Conservation (phyloP, 345 rosid species). For the Laguncularia racemosa region DNA sequence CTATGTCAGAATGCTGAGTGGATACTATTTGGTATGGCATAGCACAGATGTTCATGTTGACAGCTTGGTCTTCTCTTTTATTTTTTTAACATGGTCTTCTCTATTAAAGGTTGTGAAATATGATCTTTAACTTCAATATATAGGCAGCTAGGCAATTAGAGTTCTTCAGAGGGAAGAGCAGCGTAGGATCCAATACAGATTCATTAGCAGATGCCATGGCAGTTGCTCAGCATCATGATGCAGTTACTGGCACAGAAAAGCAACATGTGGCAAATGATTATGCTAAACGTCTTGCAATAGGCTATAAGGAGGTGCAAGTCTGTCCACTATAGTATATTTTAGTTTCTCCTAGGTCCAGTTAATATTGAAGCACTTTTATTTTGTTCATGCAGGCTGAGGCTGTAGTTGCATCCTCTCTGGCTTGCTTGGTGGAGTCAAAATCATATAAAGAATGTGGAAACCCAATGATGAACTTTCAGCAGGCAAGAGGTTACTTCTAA, state of each 20-base stretch:
- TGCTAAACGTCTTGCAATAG: constrained; percentile 79
- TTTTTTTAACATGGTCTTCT: too few relatives aligned
- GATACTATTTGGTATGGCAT: constrained; percentile 70
- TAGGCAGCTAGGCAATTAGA: constrained; percentile 96
- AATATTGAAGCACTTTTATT: neutral
- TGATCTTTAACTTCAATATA: neutral
- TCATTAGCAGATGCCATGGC: constrained; percentile 88
- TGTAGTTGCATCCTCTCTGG: constrained; percentile 73
- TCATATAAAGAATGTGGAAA: constrained; percentile 20
- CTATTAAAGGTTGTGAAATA: too few relatives aligned
- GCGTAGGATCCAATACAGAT: constrained; percentile 62
- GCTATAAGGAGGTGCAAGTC: constrained; percentile 61
- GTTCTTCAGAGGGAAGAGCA: constrained; percentile 68
- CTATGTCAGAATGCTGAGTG: constrained; percentile 87
- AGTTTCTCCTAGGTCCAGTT: neutral
- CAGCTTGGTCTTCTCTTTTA: too few relatives aligned
- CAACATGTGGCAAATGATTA: constrained; percentile 96
- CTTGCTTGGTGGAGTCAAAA: constrained; percentile 48
- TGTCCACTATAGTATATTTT: neutral
- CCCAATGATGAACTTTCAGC: constrained; percentile 48
- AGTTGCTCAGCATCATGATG: constrained; percentile 96
- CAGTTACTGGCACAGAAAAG: constrained; percentile 83
- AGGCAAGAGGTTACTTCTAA: constrained; percentile 40
- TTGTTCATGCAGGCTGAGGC: constrained; percentile 60
- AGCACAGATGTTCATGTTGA: too few relatives aligned